Evolutionary conservation across 805 yeast genomes (phyloP), one percentile per base, ranked within the genome.

Genomic region (Yamadazyma insecticola): DNA sequence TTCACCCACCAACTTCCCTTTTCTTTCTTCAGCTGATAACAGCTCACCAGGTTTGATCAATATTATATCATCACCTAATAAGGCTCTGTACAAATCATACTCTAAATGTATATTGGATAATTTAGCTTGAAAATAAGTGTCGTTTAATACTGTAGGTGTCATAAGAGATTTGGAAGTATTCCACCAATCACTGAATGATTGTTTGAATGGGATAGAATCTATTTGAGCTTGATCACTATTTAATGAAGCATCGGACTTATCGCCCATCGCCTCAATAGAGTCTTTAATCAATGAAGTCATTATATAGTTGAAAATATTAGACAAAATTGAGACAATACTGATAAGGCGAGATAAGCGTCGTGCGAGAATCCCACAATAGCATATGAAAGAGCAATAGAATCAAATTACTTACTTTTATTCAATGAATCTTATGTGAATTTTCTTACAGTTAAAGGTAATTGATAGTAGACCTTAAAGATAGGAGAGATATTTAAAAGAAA

Each of bases 171-270:
- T 35, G 4, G 60, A 44, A 11, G 53, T 44, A 6, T 36, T 19
- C 68, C 70, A 62, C 70, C 70, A 64, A 42, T 64, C 70, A 12
- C 40, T 34, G 14, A 60, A 32, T 2, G 67, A 60, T 19, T 43
- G 37, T 13, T 28, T 16, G 9, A 57, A 22, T 0, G 59, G 35
- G 10, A 60, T 51, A 5, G n/a, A n/a, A n/a, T n/a, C 67, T 36
- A 4, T 18, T 32, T 4, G 21, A 13, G 25, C 12, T 22, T n/a
- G 6, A 13, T 22, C 21, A 7, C 21, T 18, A 18, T 18, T 18
- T 18, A 18, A 18, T 7, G 10, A 18, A 18, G 21, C 21, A 6
- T 6, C 14, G 9, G 14, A 30, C 23, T 48, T 51, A 29, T 40
- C 45, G 4, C 55, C 59, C 60, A 53, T 53, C 12, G 53, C 37